Evolutionary conservation across 2,329 filamentous ascomycete species (phyloP).

Genomic region (Zymoseptoria passerinii): DNA sequence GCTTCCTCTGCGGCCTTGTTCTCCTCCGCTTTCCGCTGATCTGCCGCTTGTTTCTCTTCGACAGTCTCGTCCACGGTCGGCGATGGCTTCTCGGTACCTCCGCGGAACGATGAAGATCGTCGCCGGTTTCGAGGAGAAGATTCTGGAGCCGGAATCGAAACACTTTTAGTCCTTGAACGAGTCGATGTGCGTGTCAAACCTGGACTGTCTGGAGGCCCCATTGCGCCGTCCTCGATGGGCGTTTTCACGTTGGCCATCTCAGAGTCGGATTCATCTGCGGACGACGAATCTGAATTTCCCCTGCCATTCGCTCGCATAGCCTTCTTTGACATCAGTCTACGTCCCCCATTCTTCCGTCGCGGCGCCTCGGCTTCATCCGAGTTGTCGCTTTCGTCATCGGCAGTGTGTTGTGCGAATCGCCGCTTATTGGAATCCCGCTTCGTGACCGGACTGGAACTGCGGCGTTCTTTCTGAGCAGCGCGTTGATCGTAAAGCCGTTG

Average conservation of each 20-base stretch:
- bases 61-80: constrained; percentile 21
- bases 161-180: constrained; percentile 23
- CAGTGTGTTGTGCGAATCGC: constrained; percentile 13
- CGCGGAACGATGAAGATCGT: constrained; percentile 22
- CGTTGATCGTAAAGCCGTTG: constrained; percentile 62
- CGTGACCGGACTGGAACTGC: constrained; percentile 30
- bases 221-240: constrained; percentile 10
- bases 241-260: constrained; percentile 15
- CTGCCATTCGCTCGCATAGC: constrained; percentile 29
- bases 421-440: constrained; percentile 26
- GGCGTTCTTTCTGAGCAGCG: constrained; percentile 14
- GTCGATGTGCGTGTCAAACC: constrained; percentile 16
- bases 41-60: constrained; percentile 14
- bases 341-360: constrained; percentile 24
- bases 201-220: constrained; percentile 24
- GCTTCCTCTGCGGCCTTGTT: constrained; percentile 13
- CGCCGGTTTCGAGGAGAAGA: constrained; percentile 18
- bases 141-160: constrained; percentile 18
- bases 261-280: constrained; percentile 17
- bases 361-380: constrained; percentile 7
- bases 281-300: constrained; percentile 23
- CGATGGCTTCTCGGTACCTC: constrained; percentile 13
- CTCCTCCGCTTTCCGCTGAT: constrained; percentile 12
- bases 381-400: constrained; percentile 16
- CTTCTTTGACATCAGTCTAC: constrained; percentile 29